These are phyloP conservation scores for Aureobasidium sp. DNA, from an alignment of 2,329 filamentous ascomycete species.

Conservation along the genomic window DNA sequence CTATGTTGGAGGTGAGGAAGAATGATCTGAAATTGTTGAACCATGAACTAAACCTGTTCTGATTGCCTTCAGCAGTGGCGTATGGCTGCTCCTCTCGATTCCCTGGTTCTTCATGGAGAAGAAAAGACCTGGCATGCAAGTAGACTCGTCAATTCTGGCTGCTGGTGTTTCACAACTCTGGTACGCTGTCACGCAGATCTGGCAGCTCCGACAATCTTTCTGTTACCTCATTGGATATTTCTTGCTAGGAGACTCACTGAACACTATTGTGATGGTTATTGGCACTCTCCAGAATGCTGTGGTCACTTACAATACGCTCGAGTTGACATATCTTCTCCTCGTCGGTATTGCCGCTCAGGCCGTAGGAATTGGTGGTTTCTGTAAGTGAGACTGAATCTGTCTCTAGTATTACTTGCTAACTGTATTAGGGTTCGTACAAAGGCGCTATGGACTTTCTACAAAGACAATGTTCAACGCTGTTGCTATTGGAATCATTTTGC, in stretches of 20 bases:
- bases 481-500: conserved; percentile 52
- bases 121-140: conserved; percentile 50
- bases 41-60: conserved; percentile 37
- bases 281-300: conserved; percentile 57
- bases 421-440: conserved; percentile 40
- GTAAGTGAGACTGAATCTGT: conserved; percentile 28
- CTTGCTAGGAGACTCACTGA: conserved; percentile 60
- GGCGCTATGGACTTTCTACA: conserved; percentile 49
- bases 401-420: neutral
- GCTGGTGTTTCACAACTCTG: conserved; percentile 56
- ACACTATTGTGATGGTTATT: conserved; percentile 63
- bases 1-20: neutral
- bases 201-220: conserved; percentile 57
- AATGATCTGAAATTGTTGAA: too few species aligned
- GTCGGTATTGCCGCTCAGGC: conserved; percentile 58
- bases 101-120: conserved; percentile 63
- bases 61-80: conserved; percentile 56
- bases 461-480: conserved; percentile 63
- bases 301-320: conserved; percentile 56
- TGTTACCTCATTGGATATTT: conserved; percentile 61
- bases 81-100: conserved; percentile 55
- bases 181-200: conserved; percentile 51
- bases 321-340: conserved; percentile 57
- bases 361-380: conserved; percentile 54
- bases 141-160: conserved; percentile 44